These are phyloP conservation scores for Melampsora americana DNA, from an alignment of 1,284 basidiomycete species.

Conservation along the genomic window DNA sequence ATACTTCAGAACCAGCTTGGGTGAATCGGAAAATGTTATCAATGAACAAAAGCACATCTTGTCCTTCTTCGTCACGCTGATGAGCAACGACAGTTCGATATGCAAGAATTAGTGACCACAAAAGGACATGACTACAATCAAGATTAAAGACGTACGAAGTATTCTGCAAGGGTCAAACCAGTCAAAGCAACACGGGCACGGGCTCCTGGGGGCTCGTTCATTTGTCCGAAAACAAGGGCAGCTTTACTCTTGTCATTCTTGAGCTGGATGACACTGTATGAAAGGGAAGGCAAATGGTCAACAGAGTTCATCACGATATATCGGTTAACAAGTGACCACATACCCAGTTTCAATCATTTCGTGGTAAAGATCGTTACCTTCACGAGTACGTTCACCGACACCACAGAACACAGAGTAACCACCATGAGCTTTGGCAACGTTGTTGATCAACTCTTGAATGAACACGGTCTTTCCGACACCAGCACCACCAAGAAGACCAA, in stretches of 20 bases:
- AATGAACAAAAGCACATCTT: constrained; percentile 99
- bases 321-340: not conserved
- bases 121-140: not conserved
- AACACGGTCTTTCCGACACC: constrained; percentile 99
- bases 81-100: not conserved
- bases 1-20: constrained; percentile 99
- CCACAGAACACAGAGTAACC: constrained; percentile 99
- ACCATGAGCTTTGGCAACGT: constrained; percentile 99
- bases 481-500: constrained; percentile 99
- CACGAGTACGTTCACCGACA: constrained; percentile 99
- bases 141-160: constrained; percentile 64
- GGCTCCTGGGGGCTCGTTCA: constrained; percentile 99
- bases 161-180: constrained; percentile 97
- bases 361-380: constrained; percentile 73
- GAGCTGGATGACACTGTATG: constrained; percentile 96
- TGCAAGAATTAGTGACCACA: not conserved
- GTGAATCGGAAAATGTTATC: constrained; percentile 99
- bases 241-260: constrained; percentile 73
- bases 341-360: constrained; percentile 30
- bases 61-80: constrained; percentile 93
- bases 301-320: not conserved
- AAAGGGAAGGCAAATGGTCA: constrained; percentile 52
- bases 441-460: constrained; percentile 99
- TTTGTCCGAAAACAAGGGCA: constrained; percentile 99
- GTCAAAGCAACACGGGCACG: constrained; percentile 99